phyloP scores from a whole-genome alignment of 345 rosid genomes.

The Durio zibethinus region DNA sequence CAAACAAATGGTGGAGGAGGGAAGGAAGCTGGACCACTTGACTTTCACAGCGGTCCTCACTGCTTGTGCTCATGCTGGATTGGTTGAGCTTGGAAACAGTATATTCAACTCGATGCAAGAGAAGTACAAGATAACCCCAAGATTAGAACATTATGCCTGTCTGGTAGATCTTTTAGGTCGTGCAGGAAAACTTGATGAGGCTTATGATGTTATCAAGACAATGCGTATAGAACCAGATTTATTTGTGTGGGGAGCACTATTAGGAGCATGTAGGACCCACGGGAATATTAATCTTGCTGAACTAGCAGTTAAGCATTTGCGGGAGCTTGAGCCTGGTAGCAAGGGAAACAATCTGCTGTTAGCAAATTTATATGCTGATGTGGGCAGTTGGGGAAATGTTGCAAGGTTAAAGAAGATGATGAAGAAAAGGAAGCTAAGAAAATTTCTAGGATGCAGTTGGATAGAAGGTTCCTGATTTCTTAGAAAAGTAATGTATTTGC shows the following conservation, averaged over 20 bases:
- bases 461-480: constrained; percentile 32
- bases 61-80: constrained; percentile 76
- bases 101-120: constrained; percentile 67
- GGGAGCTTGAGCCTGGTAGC: constrained; percentile 69
- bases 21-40: constrained; percentile 61
- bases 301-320: constrained; percentile 57
- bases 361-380: constrained; percentile 50
- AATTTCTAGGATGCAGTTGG: constrained; percentile 72
- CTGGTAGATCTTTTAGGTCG: constrained; percentile 81
- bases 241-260: constrained; percentile 87
- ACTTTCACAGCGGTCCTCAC: constrained; percentile 75
- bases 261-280: constrained; percentile 81
- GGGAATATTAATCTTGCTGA: constrained; percentile 66
- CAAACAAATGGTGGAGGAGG: constrained; percentile 53
- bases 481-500: neutral
- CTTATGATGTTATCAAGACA: constrained; percentile 47
- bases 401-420: constrained; percentile 47
- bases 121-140: constrained; percentile 53
- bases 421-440: constrained; percentile 40
- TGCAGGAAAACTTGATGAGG: constrained; percentile 65
- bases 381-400: constrained; percentile 56
- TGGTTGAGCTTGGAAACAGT: constrained; percentile 58
- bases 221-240: constrained; percentile 73
- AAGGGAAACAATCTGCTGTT: constrained; percentile 52
- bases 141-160: constrained; percentile 80